A percentile compares a stretch with the other conserved stretches of the same genome.
phyloP scores from a whole-genome alignment of 768 basidiomycete species.

The Sarcomyxa edulis region DNA sequence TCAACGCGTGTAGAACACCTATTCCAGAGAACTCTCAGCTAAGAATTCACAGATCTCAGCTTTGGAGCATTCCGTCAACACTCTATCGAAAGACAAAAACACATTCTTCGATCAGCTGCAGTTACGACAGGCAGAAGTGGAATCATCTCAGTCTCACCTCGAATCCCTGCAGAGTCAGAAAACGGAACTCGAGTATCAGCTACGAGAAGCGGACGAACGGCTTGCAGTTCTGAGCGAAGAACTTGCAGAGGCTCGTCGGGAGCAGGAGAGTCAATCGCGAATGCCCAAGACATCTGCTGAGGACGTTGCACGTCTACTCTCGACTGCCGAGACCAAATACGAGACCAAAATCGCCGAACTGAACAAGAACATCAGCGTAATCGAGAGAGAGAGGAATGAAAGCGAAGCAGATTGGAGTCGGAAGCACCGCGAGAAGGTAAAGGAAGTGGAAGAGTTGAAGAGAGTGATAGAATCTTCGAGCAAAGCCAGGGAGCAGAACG shows the following conservation, averaged over 20 bases:
- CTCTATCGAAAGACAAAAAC: slow-evolving; percentile 70
- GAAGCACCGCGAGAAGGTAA: slow-evolving; percentile 73
- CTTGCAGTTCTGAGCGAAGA: slow-evolving; percentile 68
- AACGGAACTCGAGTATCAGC: slow-evolving; percentile 81
- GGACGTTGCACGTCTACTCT: slow-evolving; percentile 68
- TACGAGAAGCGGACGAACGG: slow-evolving; percentile 76
- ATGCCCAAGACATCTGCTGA: slow-evolving; percentile 47
- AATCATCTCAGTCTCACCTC: slow-evolving; percentile 72
- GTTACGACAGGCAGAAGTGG: slow-evolving; percentile 83
- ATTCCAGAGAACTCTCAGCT: slow-evolving; percentile 59
- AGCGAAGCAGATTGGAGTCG: slow-evolving; percentile 86
- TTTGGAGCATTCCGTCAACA: slow-evolving; percentile 68
- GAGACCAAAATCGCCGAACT: slow-evolving; percentile 74
- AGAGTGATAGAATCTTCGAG: slow-evolving; percentile 49
- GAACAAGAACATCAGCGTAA: slow-evolving; percentile 48
- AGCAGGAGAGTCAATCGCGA: slow-evolving; percentile 42
- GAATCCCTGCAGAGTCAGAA: slow-evolving; percentile 75
- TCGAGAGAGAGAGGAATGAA: slow-evolving; percentile 84
- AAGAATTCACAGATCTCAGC: slow-evolving; percentile 60
- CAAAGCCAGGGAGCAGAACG: slow-evolving; percentile 56
- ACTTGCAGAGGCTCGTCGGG: slow-evolving; percentile 55
- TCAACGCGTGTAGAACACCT: slow-evolving; percentile 44
- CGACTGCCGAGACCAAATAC: slow-evolving; percentile 70
- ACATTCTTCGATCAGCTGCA: slow-evolving; percentile 83
- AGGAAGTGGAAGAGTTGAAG: slow-evolving; percentile 73